Evolutionary conservation across 768 basidiomycete genomes (phyloP).

Genomic region (Boletus pseudo-olivaceus): DNA sequence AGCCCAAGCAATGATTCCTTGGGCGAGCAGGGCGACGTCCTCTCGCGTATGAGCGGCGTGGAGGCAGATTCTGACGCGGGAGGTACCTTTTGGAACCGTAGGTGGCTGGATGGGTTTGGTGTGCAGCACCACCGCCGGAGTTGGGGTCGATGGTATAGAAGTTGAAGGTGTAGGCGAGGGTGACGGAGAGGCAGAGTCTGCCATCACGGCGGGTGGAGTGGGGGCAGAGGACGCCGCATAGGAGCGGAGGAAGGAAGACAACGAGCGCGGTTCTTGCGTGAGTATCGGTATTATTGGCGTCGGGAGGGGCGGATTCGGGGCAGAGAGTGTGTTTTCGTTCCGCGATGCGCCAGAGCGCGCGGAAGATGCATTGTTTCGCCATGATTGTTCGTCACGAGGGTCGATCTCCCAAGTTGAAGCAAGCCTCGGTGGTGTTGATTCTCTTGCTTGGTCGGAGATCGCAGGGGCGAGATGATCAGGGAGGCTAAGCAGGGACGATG

Average conservation of each 20-base stretch:
- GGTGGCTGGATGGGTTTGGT: conserved; percentile 82
- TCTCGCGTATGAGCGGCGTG: conserved; percentile 68
- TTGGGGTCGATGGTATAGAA: not conserved
- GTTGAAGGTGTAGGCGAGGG: not conserved
- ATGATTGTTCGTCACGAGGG: not conserved
- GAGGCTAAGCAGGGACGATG: conserved; percentile 23
- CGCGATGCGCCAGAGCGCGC: not conserved
- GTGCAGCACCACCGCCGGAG: conserved; percentile 44
- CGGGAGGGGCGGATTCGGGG: conserved; percentile 16
- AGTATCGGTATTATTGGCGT: conserved; percentile 86
- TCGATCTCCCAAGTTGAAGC: conserved; percentile 8
- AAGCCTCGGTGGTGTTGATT: not conserved
- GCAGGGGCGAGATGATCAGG: conserved; percentile 18
- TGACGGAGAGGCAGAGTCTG: not conserved
- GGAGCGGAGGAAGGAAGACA: conserved; percentile 60
- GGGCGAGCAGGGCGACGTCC: conserved; percentile 59
- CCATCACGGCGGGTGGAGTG: not conserved
- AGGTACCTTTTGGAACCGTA: conserved; percentile 83
- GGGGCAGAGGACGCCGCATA: conserved; percentile 3
- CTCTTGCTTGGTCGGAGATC: not conserved
- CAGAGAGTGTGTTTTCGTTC: not conserved
- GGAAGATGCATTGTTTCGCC: not conserved
- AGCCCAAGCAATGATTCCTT: conserved; percentile 43
- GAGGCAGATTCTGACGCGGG: conserved; percentile 85
- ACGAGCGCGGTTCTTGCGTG: conserved; percentile 69